Conservation (phyloP, 768 basidiomycete genomes). For the Pleurotus sapidus region DNA sequence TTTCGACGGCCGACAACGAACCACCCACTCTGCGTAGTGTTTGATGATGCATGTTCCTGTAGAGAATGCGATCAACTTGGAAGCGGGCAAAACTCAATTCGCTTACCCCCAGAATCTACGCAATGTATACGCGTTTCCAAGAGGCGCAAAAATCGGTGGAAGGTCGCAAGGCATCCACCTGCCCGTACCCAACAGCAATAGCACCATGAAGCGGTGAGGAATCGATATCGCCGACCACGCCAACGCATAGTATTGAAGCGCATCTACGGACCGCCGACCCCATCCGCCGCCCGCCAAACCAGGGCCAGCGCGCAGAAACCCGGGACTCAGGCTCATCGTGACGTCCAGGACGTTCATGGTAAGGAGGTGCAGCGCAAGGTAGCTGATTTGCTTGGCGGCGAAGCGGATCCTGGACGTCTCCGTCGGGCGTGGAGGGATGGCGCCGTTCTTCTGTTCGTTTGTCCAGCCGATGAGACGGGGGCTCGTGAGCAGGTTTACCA, state of each 20-base stretch:
- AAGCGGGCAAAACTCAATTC: background rate
- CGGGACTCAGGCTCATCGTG: background rate
- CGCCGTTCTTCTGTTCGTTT: constrained; percentile 20
- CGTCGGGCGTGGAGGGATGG: constrained; percentile 14
- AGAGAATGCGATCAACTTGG: background rate
- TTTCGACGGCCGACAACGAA: background rate
- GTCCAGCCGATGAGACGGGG: constrained; percentile 34
- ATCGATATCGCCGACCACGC: background rate
- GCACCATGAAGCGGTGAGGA: background rate
- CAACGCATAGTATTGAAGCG: background rate
- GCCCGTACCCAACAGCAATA: background rate
- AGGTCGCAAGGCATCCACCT: constrained; percentile 19
- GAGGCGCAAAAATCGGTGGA: constrained; percentile 24
- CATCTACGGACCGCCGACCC: background rate
- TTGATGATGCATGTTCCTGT: constrained; percentile 29
- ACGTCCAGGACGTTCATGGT: background rate
- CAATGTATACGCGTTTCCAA: constrained; percentile 23
- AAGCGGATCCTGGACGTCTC: background rate
- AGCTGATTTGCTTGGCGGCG: background rate
- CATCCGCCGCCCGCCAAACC: background rate
- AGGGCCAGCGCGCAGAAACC: background rate
- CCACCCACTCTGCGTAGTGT: constrained; percentile 20
- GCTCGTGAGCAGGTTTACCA: constrained; percentile 23
- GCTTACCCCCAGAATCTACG: constrained; percentile 30
- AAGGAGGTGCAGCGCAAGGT: background rate